A percentile compares a stretch with the other conserved stretches of the same genome.
Conservation (phyloP, 1,139 yeast genomes). For the Blastobotrys persicus region DNA sequence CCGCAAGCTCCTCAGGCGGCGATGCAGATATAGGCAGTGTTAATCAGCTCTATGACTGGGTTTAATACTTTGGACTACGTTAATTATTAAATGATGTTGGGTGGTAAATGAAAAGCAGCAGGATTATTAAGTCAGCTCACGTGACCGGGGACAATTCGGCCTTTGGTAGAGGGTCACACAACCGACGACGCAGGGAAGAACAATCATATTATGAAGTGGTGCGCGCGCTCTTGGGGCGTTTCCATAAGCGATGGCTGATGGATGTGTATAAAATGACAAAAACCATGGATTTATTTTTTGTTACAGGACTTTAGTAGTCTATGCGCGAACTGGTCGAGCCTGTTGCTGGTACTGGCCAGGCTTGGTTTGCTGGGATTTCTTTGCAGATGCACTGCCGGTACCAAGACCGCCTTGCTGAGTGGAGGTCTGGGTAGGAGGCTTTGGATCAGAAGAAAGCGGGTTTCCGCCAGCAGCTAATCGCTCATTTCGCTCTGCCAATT, state of each 20-base stretch:
- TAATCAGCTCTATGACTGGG: no score
- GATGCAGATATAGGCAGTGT: no score
- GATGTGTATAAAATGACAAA: background rate
- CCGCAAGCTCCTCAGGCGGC: no score
- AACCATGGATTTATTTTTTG: background rate
- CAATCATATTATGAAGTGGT: no score
- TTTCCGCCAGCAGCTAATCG: constrained; percentile 77
- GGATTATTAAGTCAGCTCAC: no score
- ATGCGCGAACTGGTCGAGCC: constrained; percentile 21
- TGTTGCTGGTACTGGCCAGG: constrained; percentile 18
- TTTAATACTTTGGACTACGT: no score
- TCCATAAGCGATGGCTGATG: background rate
- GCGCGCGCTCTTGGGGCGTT: no score
- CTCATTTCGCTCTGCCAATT: constrained; percentile 81
- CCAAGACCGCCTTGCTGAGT: background rate
- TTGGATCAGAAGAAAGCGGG: constrained; percentile 34
- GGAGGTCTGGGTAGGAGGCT: background rate
- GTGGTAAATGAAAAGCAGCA: background rate
- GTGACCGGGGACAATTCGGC: no score
- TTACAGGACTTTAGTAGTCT: constrained; percentile 4
- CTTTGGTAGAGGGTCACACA: no score
- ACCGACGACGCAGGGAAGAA: no score
- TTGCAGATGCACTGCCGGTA: background rate
- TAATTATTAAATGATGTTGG: no score
- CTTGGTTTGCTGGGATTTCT: constrained; percentile 15